Percentiles rank a stretch among this genome's conserved stretches.
These are phyloP conservation scores for Zoysia pacifica DNA, from an alignment of 176 grass and related monocot genomes.

Conservation along the genomic window DNA sequence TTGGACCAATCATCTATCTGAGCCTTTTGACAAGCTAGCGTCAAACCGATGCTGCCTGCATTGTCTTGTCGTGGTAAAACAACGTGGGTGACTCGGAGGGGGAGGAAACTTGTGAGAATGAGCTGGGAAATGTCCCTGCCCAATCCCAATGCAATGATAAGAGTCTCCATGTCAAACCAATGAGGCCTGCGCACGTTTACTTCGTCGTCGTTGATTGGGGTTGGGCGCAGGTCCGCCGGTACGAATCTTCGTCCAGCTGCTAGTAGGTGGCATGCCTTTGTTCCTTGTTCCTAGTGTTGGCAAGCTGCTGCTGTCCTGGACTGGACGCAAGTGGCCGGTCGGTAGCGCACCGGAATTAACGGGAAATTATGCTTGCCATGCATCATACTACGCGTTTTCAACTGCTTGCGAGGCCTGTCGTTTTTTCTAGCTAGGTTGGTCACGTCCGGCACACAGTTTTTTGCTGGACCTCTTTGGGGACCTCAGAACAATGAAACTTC, in stretches of 20 bases:
- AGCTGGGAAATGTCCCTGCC: slow-evolving; percentile 1
- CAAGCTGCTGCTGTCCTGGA: slow-evolving; percentile 10
- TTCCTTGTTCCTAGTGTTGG: background rate
- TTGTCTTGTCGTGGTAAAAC: background rate
- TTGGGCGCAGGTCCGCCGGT: background rate
- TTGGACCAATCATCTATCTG: no score
- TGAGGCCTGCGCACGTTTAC: background rate
- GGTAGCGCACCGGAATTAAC: background rate
- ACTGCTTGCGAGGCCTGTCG: background rate
- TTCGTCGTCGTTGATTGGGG: background rate
- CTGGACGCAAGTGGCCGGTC: slow-evolving; percentile 30
- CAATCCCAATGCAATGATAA: slow-evolving; percentile 23
- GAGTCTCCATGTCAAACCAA: background rate
- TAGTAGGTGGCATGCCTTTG: slow-evolving; percentile 14
- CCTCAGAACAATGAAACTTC: no score
- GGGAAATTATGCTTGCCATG: slow-evolving; percentile 1
- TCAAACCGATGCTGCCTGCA: no score
- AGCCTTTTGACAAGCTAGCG: no score
- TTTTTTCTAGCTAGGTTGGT: background rate
- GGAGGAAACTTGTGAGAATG: slow-evolving; percentile 25
- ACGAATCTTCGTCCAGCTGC: slow-evolving; percentile 11
- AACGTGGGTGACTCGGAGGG: background rate
- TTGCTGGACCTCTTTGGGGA: background rate
- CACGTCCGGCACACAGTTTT: background rate
- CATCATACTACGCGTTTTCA: background rate